phyloP scores from a whole-genome alignment of 2,329 filamentous ascomycete species.

The Microsporum ferrugineum region DNA sequence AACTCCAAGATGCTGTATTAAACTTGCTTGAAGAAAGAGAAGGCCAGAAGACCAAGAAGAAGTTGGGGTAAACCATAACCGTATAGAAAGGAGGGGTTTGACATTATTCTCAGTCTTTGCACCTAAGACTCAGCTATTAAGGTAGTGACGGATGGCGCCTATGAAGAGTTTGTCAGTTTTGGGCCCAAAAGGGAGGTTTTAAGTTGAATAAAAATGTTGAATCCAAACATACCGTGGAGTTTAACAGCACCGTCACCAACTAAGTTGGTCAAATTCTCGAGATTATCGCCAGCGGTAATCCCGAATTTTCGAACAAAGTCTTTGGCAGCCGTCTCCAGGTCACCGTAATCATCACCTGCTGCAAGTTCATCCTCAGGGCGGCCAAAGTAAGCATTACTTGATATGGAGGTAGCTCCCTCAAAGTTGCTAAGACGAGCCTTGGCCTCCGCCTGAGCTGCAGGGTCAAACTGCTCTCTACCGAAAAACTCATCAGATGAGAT shows the following conservation, averaged over 20 bases:
- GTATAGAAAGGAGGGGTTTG: not conserved
- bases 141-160: slow-evolving; percentile 40
- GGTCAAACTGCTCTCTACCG: slow-evolving; percentile 76
- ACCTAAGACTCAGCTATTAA: slow-evolving; percentile 32
- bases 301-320: slow-evolving; percentile 94
- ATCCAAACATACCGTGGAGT: slow-evolving; percentile 53
- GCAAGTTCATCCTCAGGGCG: slow-evolving; percentile 70
- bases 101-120: not conserved
- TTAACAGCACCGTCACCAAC: slow-evolving; percentile 75
- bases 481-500: slow-evolving; percentile 99
- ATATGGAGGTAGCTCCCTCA: slow-evolving; percentile 83
- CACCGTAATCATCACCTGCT: slow-evolving; percentile 65
- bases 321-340: slow-evolving; percentile 84
- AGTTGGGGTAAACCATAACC: not conserved
- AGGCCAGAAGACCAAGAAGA: not conserved
- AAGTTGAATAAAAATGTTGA: not conserved
- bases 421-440: slow-evolving; percentile 82
- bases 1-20: not conserved
- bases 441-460: slow-evolving; percentile 68
- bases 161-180: slow-evolving; percentile 11
- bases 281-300: slow-evolving; percentile 86
- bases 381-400: slow-evolving; percentile 94
- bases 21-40: not conserved
- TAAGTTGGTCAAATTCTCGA: slow-evolving; percentile 76
- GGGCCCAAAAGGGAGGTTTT: not conserved